Base-by-base conservation (phyloP, 2,329 filamentous ascomycete species). In the Aspergillus ustus region DNA sequence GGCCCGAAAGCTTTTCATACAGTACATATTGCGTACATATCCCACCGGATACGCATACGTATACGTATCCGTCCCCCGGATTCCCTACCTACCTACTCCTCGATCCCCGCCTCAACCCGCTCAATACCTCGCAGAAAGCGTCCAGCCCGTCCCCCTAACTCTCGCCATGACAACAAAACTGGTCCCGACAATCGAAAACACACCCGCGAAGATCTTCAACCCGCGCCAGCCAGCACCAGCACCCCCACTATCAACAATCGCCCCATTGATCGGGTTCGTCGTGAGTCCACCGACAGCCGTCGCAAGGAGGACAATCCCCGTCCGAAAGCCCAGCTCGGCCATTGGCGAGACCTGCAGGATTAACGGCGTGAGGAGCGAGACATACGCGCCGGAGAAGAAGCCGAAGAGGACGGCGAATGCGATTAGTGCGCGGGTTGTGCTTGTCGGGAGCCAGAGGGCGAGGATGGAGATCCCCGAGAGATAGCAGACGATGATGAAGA, bases 251-350 rank as follows among this genome's bases (percentile, higher is more conserved):
- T 71, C 70, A 7, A 89, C 77, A 25, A 90, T 80, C 4, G 84
- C 85, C 8, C 89, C 89, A 1, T 82, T 88, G 68, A 92, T 89
- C 0, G 89, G 89, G 51, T 82, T 86, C 0, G 88, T 87, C 0
- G 85, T 85, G 57, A 92, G 75, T 0, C 85, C 87, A 6, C 86
- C 88, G n/a, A 91, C 74, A 1, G 85, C 81, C 59, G 87, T 79
- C 51, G 87, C 71, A 17, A 85, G 82, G 68, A 89, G 89, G 7
- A 85, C 79, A 0, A 84, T 81, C 0, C 90, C 90, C 2, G 82
- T 86, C 4, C 89, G 80, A 1, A 87, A 83, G 8, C 90, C 90
- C 43, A 92, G 87, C 70, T 90, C 82, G 20, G 84, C 80, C 25
- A 91, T 83, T 20, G 89, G 86, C 2, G 84, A 87, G 63, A 92